Evolutionary conservation across 176 grass and related monocot genomes (phyloP), one percentile per base, ranked within the genome.

Genomic region (Oryza meyeriana): DNA sequence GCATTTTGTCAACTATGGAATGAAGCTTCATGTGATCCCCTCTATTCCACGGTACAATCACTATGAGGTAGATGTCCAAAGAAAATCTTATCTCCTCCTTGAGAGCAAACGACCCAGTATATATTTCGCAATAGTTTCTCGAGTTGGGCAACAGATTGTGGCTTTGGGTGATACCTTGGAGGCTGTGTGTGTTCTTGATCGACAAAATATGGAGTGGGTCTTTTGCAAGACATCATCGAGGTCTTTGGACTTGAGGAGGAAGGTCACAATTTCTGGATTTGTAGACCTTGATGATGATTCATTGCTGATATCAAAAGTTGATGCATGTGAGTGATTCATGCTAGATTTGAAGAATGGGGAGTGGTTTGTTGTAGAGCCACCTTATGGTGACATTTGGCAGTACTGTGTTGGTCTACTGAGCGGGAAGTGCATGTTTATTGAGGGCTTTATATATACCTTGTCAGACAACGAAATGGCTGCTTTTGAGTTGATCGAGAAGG

Each of bases 391-490:
- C 28, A 17, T 28, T 25, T 76, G 73, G 73, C 32, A 35, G 20
- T 24, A 33, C 35, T 12, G 25, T 25, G 33, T 26, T 26, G 36
- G 57, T 18, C 73, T 74, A 1, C 29, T 74, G 38, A 48, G 31
- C 20, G 72, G 63, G 33, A 76, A 17, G 25, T 82, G 47, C 72
- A 69, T 84, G 18, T 84, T 69, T 25, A 26, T 2, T 0, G 34
- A 69, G 33, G 82, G 72, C 40, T 76, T 76, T 18, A 18, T 84
- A 26, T 84, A 84, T 36, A 16, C 81, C 33, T 76, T 27, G n/a
- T 67, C 32, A 55, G 10, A 68, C 24, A 1, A 3, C 11, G n/a
- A 45, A 18, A 72, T 84, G 4, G 20, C 35, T 10, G 73, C 82
- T 2, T 84, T 24, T 59, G 72, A 84, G 63, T 18, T 76, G 26